Percentiles rank a stretch among this genome's conserved stretches.
These are phyloP conservation scores for Bipolaris oryzae DNA, from an alignment of 2,329 filamentous ascomycete genomes.

Conservation along the genomic window DNA sequence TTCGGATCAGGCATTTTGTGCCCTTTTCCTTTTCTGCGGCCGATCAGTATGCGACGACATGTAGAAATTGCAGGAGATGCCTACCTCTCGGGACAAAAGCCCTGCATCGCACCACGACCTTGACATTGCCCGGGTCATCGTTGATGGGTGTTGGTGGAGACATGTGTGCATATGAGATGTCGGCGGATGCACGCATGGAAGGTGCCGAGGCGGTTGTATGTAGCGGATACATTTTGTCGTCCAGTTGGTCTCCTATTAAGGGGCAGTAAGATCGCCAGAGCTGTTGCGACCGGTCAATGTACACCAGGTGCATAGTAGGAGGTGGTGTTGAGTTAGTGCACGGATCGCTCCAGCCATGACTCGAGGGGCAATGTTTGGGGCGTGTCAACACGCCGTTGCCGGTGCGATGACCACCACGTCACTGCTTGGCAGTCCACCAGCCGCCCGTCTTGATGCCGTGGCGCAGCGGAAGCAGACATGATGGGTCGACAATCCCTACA, in stretches of 20 bases:
- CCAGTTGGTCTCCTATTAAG: slow-evolving; percentile 35
- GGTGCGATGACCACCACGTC: slow-evolving; percentile 32
- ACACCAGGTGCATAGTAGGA: slow-evolving; percentile 40
- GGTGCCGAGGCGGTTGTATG: slow-evolving; percentile 52
- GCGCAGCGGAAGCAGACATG: slow-evolving; percentile 18
- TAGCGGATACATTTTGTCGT: slow-evolving; percentile 39
- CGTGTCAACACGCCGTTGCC: slow-evolving; percentile 40
- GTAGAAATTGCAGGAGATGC: background rate
- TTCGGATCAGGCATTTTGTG: slow-evolving; percentile 84
- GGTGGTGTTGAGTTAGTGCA: slow-evolving; percentile 17
- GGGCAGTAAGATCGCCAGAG: slow-evolving; percentile 29
- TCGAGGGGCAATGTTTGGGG: slow-evolving; percentile 21
- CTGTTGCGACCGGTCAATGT: slow-evolving; percentile 37
- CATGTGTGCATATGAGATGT: slow-evolving; percentile 40
- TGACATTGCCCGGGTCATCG: slow-evolving; percentile 56
- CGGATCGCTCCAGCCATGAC: slow-evolving; percentile 31
- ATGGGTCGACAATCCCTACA: background rate
- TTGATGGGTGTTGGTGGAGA: slow-evolving; percentile 39
- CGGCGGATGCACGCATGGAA: slow-evolving; percentile 51
- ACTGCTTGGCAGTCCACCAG: slow-evolving; percentile 30
- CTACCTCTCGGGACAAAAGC: slow-evolving; percentile 56
- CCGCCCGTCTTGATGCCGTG: slow-evolving; percentile 22
- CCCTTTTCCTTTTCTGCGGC: slow-evolving; percentile 76
- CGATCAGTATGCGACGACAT: slow-evolving; percentile 27
- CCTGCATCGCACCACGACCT: slow-evolving; percentile 58